Conservation (phyloP, 2,329 filamentous ascomycete species). For the Fusarium cicatricum region DNA sequence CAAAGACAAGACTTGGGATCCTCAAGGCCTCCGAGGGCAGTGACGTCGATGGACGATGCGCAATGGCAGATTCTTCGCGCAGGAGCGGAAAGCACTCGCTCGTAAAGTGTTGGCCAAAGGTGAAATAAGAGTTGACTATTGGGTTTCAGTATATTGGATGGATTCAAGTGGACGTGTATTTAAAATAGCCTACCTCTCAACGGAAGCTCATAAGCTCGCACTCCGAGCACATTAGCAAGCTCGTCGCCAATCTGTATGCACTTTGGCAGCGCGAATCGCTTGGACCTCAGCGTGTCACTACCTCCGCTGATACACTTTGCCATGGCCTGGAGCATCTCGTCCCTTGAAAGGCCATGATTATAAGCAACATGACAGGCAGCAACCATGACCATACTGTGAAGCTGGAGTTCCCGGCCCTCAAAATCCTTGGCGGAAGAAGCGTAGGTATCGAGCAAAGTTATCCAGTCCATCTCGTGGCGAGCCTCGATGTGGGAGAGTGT, state of each 20-base stretch:
- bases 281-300: slow-evolving; percentile 38
- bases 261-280: slow-evolving; percentile 39
- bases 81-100: slow-evolving; percentile 39
- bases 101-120: slow-evolving; percentile 40
- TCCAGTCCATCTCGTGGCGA: slow-evolving; percentile 38
- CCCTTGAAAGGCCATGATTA: slow-evolving; percentile 31
- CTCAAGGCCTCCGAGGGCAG: slow-evolving; percentile 35
- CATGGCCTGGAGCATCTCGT: slow-evolving; percentile 35
- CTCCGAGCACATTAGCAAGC: slow-evolving; percentile 36
- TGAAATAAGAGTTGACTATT: slow-evolving; percentile 40
- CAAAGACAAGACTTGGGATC: slow-evolving; percentile 38
- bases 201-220: slow-evolving; percentile 38
- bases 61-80: slow-evolving; percentile 34
- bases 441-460: slow-evolving; percentile 36
- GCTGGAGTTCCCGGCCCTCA: slow-evolving; percentile 37
- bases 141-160: slow-evolving; percentile 21
- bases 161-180: neutral
- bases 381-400: slow-evolving; percentile 41
- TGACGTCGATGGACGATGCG: slow-evolving; percentile 33
- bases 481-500: slow-evolving; percentile 32
- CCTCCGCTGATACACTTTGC: slow-evolving; percentile 39
- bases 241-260: slow-evolving; percentile 41
- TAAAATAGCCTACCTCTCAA: slow-evolving; percentile 36
- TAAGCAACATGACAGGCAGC: slow-evolving; percentile 38
- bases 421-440: slow-evolving; percentile 35